Percentiles rank a stretch among this genome's conserved stretches.
phyloP scores from a whole-genome alignment of 495 filamentous ascomycete species.

The Terfezia claveryi region DNA sequence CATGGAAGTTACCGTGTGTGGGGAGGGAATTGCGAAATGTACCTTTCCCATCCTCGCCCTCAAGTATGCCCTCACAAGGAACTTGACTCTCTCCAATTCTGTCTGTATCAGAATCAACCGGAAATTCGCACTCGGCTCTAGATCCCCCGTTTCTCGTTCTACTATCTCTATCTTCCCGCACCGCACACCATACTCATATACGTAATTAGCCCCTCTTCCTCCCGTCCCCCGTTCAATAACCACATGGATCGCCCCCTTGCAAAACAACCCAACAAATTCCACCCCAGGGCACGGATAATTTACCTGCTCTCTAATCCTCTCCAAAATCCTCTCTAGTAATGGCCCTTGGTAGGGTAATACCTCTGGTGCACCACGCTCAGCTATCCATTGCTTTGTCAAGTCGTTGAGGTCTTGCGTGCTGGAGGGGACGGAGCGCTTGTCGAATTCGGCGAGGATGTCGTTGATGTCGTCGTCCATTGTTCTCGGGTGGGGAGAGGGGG shows the following conservation, averaged over 20 bases:
- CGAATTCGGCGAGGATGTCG: slow-evolving; percentile 67
- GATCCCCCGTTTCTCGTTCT: slow-evolving; percentile 52
- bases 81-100: slow-evolving; percentile 84
- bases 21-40: slow-evolving; percentile 1
- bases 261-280: background rate
- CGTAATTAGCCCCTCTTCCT: background rate
- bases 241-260: background rate
- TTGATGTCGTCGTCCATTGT: slow-evolving; percentile 31
- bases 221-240: background rate
- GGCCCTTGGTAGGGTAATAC: slow-evolving; percentile 43
- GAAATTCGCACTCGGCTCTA: slow-evolving; percentile 78
- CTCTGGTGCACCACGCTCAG: slow-evolving; percentile 73
- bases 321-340: slow-evolving; percentile 57
- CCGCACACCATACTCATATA: slow-evolving; percentile 7
- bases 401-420: slow-evolving; percentile 65
- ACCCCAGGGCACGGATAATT: background rate
- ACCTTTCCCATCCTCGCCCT: slow-evolving; percentile 69
- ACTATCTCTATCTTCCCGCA: slow-evolving; percentile 40
- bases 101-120: slow-evolving; percentile 87
- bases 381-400: slow-evolving; percentile 77
- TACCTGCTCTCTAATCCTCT: slow-evolving; percentile 48
- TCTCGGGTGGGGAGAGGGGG: too few species aligned
- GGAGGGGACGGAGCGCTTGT: slow-evolving; percentile 33
- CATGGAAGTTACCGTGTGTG: background rate
- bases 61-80: slow-evolving; percentile 62